These are phyloP conservation scores for Arbutus unedo DNA, from an alignment of 148 eudicot genomes.

Conservation along the genomic window DNA sequence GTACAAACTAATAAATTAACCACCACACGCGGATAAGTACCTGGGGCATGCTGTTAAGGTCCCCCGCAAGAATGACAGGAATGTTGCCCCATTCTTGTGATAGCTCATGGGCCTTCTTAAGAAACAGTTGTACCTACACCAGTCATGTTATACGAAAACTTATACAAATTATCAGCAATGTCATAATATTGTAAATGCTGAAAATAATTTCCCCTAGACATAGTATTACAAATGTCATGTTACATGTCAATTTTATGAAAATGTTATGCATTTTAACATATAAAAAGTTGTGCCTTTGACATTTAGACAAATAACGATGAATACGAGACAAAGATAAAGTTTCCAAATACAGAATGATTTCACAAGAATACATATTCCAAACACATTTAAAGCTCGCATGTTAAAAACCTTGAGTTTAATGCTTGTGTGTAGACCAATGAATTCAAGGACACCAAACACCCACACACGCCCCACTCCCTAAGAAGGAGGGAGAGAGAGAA, in stretches of 20 bases:
- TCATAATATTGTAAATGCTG: neutral
- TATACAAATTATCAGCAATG: neutral
- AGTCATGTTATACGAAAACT: constrained; percentile 3
- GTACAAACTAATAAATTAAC: neutral
- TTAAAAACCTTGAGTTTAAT: neutral
- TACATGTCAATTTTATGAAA: neutral
- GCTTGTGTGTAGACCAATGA: neutral
- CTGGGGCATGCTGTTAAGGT: constrained; percentile 62
- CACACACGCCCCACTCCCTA: neutral
- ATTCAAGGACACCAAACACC: neutral
- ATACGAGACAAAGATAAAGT: neutral
- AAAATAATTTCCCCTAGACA: too few species aligned
- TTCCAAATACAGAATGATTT: neutral
- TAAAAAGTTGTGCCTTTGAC: neutral
- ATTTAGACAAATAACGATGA: neutral
- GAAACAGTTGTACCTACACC: constrained; percentile 53
- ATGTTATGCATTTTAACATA: neutral
- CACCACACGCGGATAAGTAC: constrained; percentile 21
- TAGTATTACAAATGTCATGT: too few species aligned
- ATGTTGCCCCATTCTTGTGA: constrained; percentile 63
- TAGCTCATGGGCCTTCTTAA: constrained; percentile 57
- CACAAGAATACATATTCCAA: neutral
- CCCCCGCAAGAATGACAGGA: constrained; percentile 76
- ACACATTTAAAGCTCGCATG: neutral
- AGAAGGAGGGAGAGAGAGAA: neutral